Percentiles rank a stretch among this genome's conserved stretches.
phyloP scores from a whole-genome alignment of 192 early-diverging fungal genomes.

The Backusella mclennaniae region DNA sequence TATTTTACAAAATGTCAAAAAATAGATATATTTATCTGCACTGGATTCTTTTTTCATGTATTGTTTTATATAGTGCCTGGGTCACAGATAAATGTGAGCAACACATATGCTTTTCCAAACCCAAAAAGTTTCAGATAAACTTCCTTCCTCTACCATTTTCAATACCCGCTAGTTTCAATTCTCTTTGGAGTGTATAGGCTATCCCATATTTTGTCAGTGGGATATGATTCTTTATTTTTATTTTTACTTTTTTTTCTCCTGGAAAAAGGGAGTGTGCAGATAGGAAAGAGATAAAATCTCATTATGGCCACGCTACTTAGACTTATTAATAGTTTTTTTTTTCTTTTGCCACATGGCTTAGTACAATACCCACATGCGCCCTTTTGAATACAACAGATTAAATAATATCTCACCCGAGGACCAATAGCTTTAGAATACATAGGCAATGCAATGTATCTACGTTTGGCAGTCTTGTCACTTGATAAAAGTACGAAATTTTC shows the following conservation, averaged over 20 bases:
- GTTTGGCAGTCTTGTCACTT: not conserved
- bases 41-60: not conserved
- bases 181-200: not conserved
- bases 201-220: not conserved
- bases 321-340: not conserved
- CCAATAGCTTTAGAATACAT: not conserved
- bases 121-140: not conserved
- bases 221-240: not conserved
- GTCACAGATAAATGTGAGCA: not conserved
- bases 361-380: not conserved
- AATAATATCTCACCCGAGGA: not conserved
- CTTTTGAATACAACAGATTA: not conserved
- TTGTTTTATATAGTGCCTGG: not conserved
- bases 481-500: not conserved
- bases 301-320: not conserved
- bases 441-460: not conserved
- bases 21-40: not conserved
- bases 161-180: not conserved
- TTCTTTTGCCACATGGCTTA: conserved; percentile 1
- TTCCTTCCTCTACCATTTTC: not conserved
- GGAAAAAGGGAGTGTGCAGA: not conserved
- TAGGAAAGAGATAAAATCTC: not conserved
- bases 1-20: not conserved
- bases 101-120: not conserved
- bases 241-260: not conserved